A percentile compares a stretch with the other conserved stretches of the same genome.
Evolutionary conservation across 768 basidiomycete species (phyloP).

Genomic region (Suillus hirtellus): DNA sequence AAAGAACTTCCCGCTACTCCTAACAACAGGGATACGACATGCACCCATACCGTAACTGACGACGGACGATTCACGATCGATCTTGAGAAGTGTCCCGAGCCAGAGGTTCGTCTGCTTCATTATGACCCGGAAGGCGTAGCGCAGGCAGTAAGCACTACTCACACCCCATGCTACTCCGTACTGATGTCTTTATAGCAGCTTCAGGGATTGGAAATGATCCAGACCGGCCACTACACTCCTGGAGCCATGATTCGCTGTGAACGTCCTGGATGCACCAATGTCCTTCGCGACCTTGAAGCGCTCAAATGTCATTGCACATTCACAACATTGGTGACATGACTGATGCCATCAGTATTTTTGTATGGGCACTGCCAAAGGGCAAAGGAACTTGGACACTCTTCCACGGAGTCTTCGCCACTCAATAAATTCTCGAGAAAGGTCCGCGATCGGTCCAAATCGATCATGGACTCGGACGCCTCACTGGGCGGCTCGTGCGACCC

Average conservation of each 20-base stretch:
- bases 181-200: constrained; percentile 17
- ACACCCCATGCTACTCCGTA: constrained; percentile 10
- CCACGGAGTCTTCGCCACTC: neutral
- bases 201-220: constrained; percentile 29
- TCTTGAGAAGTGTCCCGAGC: constrained; percentile 33
- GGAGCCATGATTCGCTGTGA: constrained; percentile 41
- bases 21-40: constrained; percentile 29
- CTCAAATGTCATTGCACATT: constrained; percentile 57
- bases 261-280: constrained; percentile 46
- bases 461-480: neutral
- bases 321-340: constrained; percentile 49
- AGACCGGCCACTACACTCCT: constrained; percentile 27
- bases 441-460: constrained; percentile 22
- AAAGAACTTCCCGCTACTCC: constrained; percentile 22
- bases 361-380: neutral
- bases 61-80: constrained; percentile 25
- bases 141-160: constrained; percentile 38
- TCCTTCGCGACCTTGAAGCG: constrained; percentile 41
- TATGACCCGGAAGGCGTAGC: constrained; percentile 38
- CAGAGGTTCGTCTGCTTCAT: constrained; percentile 35
- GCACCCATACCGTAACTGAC: constrained; percentile 19
- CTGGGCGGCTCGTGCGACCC: neutral
- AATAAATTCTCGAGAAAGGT: constrained; percentile 7
- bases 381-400: neutral
- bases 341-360: neutral